Base-by-base conservation (phyloP, 2,329 filamentous ascomycete genomes). In the Claviceps sp. region DNA sequence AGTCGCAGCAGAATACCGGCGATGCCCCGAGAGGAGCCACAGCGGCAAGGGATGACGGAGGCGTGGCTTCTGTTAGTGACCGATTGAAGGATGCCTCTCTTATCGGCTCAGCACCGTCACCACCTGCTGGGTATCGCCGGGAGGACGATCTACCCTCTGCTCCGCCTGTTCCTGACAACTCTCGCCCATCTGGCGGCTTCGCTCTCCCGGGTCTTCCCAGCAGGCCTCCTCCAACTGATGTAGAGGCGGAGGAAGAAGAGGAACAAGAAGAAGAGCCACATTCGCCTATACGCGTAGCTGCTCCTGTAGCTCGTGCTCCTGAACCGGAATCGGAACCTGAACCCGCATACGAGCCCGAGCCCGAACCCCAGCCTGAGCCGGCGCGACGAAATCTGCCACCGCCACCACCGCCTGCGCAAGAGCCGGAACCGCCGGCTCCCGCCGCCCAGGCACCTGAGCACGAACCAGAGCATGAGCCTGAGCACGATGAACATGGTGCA, bases 211-310 rank as follows among this genome's bases (percentile, higher is more conserved):
- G 86, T 5, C 76, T 94, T 34, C 81, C 86, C 20, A 74, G 75
- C 55, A 76, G 81, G 51, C 77, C 79, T 48, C 73, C 76, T 44
- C 70, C 76, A 26, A 68, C 71, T 11, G 77, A 78, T 7, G 72
- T 79, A 20, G 53, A 54, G 73, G 56, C 80, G 53, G 44, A 37
- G 26, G 44, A 48, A 4, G 20, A 24, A 30, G 76, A 82, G 54
- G 70, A 74, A 38, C 54, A 69, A 48, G 76, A 75, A 56, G 76
- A 77, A 52, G 76, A 82, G 47, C 71, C 73, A 47, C 11, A 14
- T 13, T 96, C 88, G 1, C 91, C 91, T 6, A 84, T 94, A 56
- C 86, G 85, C 48, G 78, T 97, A 58, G 89, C 90, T 14, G 84
- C 91, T 67, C 93, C 93, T 3, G 85, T 97, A 52, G 76, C 81